Conservation (phyloP, 805 yeast species). For the Ogataea parapolymorpha region DNA sequence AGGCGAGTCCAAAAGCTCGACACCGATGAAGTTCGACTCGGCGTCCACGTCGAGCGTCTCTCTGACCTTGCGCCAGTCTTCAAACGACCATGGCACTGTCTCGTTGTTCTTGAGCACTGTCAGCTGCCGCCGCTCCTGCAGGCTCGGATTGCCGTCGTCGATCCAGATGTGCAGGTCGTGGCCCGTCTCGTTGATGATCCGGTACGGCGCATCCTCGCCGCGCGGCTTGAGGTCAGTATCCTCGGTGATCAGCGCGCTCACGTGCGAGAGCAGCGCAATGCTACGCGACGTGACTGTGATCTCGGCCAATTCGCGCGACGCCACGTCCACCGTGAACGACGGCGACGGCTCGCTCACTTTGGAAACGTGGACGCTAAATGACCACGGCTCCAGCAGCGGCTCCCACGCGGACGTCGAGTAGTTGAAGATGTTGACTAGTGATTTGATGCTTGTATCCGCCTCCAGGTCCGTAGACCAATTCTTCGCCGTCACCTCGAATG, state of each 20-base stretch:
- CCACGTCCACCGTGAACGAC: constrained; percentile 58
- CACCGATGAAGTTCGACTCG: constrained; percentile 57
- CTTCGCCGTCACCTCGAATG: constrained; percentile 63
- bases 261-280: constrained; percentile 70
- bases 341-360: constrained; percentile 44
- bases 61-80: constrained; percentile 86
- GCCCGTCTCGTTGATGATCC: constrained; percentile 82
- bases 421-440: constrained; percentile 74
- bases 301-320: constrained; percentile 76
- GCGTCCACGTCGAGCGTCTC: constrained; percentile 70
- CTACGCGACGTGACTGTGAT: constrained; percentile 79
- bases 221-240: constrained; percentile 57
- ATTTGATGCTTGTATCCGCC: constrained; percentile 61
- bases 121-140: constrained; percentile 28
- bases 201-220: constrained; percentile 79
- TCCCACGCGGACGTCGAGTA: constrained; percentile 94
- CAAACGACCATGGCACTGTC: constrained; percentile 80
- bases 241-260: constrained; percentile 54
- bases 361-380: constrained; percentile 67
- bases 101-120: constrained; percentile 46
- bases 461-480: constrained; percentile 87
- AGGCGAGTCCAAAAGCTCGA: constrained; percentile 53
- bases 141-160: constrained; percentile 37
- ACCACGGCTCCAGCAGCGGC: constrained; percentile 87
- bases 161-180: constrained; percentile 78